A percentile compares a stretch with the other conserved stretches of the same genome.
phyloP scores from a whole-genome alignment of 345 rosid species.

The Euphorbia pulcherrima region DNA sequence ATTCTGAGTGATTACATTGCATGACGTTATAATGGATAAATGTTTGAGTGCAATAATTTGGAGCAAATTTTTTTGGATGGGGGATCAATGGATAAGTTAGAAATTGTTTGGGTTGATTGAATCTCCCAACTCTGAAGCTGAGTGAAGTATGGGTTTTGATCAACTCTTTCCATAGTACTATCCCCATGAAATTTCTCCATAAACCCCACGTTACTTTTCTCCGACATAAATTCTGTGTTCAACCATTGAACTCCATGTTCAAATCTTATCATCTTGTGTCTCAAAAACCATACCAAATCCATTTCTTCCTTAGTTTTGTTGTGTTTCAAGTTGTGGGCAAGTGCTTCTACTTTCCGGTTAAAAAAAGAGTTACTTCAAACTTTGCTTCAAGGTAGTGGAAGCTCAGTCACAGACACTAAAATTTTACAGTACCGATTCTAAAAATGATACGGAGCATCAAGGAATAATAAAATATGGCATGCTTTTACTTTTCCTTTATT shows the following conservation, averaged over 20 bases:
- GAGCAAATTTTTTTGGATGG: too few species aligned
- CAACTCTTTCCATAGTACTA: conserved; percentile 17
- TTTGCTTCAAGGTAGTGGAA: conserved; percentile 15
- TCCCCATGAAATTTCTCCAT: conserved; percentile 2
- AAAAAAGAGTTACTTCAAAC: background rate
- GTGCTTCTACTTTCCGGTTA: background rate
- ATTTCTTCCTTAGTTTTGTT: background rate
- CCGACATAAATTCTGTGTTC: conserved; percentile 25
- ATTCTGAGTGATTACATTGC: too few species aligned
- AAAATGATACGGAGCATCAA: background rate
- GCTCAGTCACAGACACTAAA: background rate
- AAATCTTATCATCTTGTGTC: conserved; percentile 13
- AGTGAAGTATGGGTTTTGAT: conserved; percentile 26
- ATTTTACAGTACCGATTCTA: background rate
- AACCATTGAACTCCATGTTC: background rate
- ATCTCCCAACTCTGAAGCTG: conserved; percentile 13
- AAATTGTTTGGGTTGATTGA: conserved; percentile 7
- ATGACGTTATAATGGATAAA: too few species aligned
- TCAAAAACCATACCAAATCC: background rate
- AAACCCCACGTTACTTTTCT: conserved; percentile 19
- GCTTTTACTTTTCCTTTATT: background rate
- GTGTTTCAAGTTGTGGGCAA: conserved; percentile 1
- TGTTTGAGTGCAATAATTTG: too few species aligned
- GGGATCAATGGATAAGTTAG: conserved; percentile 6
- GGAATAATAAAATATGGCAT: background rate